Evolutionary conservation across 2,329 filamentous ascomycete genomes (phyloP).

Genomic region (Sporothrix globosa): DNA sequence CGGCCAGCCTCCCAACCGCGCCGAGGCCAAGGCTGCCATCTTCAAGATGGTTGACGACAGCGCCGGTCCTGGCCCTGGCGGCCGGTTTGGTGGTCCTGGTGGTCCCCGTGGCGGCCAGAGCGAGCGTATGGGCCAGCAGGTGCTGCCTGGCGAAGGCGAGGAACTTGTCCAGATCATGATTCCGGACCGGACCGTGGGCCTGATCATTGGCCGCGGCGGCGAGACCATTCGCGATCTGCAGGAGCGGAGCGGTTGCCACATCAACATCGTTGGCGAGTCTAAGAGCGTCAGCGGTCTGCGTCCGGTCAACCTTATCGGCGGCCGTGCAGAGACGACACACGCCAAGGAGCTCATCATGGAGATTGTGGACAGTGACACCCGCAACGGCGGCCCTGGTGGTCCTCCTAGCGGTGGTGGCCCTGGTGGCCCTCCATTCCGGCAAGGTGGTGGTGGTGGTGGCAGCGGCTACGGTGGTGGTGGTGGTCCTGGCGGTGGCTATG

Average conservation of each 20-base stretch:
- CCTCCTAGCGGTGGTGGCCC: slow-evolving; percentile 9
- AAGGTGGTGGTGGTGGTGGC: slow-evolving; percentile 45
- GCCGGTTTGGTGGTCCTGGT: slow-evolving; percentile 43
- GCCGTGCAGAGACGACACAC: slow-evolving; percentile 69
- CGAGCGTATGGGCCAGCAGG: slow-evolving; percentile 34
- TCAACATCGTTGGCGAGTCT: slow-evolving; percentile 91
- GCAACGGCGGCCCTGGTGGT: slow-evolving; percentile 46
- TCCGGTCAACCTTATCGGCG: slow-evolving; percentile 87
- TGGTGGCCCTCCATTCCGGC: slow-evolving; percentile 37
- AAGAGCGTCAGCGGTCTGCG: slow-evolving; percentile 89
- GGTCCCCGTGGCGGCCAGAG: slow-evolving; percentile 43
- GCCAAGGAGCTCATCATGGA: slow-evolving; percentile 90
- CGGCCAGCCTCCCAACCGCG: slow-evolving; percentile 70
- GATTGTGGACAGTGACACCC: slow-evolving; percentile 89
- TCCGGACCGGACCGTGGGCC: slow-evolving; percentile 85
- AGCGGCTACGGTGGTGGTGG: slow-evolving; percentile 41
- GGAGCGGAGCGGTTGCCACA: slow-evolving; percentile 89
- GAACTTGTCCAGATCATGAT: slow-evolving; percentile 93
- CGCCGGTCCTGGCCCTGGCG: slow-evolving; percentile 54
- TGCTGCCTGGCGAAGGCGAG: slow-evolving; percentile 71
- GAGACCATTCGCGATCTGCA: slow-evolving; percentile 93
- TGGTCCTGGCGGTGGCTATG: slow-evolving; percentile 46
- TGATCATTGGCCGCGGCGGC: slow-evolving; percentile 91
- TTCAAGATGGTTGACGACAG: slow-evolving; percentile 87
- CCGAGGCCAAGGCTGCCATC: slow-evolving; percentile 80